Base-by-base conservation (phyloP, 805 yeast species). In the Metschnikowia anglica region DNA sequence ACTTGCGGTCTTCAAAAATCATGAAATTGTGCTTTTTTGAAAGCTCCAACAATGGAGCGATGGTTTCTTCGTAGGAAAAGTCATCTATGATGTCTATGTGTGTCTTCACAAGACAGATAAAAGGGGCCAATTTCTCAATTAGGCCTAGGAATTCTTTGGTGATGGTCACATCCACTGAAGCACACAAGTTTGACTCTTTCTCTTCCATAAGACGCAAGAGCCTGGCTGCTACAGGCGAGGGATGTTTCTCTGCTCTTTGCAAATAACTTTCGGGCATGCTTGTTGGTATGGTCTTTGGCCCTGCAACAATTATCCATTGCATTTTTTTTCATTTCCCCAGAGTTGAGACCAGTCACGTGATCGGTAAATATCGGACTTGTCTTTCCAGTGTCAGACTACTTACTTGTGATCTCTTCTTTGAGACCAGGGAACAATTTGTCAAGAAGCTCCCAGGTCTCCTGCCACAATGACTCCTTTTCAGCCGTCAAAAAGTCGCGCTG, bases 1-100 rank as follows among this genome's bases (percentile, higher is more conserved):
- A 93, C 68, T 93, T 93, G 51, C 99, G 78, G 68, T 93, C 99
- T 68, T 93, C 99, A 61, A 93, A 93, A 52, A 93, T 84, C 74
- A 93, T 68, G 59, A 93, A 93, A 51, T 85, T 80, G 70, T 90
- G 91, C 59, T 89, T 88, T 54, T 79, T 69, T 16, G 97, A 79
- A 24, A 93, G 71, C 41, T 61, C 79, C 46, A 83, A 65, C 49
- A 93, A 69, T 1, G 98, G 97, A 5, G 65, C 65, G 21, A 91
- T 77, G 0, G 97, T 90, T 1, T 74, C 77, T 41, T 88, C 96
- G 61, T 81, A 83, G 1, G 86, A 68, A 62, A 91, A 93, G 63
- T 93, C 99, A 45, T 85, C 89, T 33, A 93, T 73, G 47, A 91
- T 88, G 62, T 93, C 99, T 43, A 93, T 82, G 61, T 93, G 99